Base-by-base conservation (phyloP, 2,329 filamentous ascomycete genomes). In the Xylariaceae sp. region DNA sequence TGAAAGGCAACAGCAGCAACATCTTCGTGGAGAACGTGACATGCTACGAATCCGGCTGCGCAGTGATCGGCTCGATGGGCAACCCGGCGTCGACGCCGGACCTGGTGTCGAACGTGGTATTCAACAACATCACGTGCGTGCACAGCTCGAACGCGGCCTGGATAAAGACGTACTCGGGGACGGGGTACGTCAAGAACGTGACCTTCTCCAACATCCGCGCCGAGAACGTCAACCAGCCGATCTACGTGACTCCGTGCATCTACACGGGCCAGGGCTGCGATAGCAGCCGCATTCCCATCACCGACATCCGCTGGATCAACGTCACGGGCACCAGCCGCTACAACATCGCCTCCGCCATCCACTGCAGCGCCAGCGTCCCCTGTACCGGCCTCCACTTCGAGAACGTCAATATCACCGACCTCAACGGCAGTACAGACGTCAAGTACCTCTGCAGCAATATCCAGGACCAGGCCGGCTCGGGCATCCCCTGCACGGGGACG, bases 271-370 rank as follows among this genome's bases (percentile, higher is more conserved):
- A 65, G 41, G 71, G 68, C 52, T 78, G 76, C 67, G 75, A 78
- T 60, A 65, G 63, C 16, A 75, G 71, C 32, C 70, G 73, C 43
- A 67, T 79, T 41, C 67, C 75, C 48, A 80, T 81, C 54, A 70
- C 69, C 40, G 76, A 81, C 59, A 68, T 81, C 20, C 75, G 71
- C 40, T 81, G 77, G 77, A 72, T 77, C 54, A 82, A 81, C 61
- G 74, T 81, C 49, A 77, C 75, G 1, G 79, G 79, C 5, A 81
- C 79, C 2, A 76, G 73, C 54, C 68, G 75, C 29, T 81, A 80
- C 59, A 80, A 81, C 61, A 73, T 81, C 20, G 79, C 74, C 2
- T 73, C 73, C 6, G 77, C 74, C 3, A 77, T 81, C 44, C 77
- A 80, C 65, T 79, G 76, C 65, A 72, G 71, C 12, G 66, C 71